Evolutionary conservation across 1,284 basidiomycete genomes (phyloP).

Genomic region (Fomitiporia mediterranea): DNA sequence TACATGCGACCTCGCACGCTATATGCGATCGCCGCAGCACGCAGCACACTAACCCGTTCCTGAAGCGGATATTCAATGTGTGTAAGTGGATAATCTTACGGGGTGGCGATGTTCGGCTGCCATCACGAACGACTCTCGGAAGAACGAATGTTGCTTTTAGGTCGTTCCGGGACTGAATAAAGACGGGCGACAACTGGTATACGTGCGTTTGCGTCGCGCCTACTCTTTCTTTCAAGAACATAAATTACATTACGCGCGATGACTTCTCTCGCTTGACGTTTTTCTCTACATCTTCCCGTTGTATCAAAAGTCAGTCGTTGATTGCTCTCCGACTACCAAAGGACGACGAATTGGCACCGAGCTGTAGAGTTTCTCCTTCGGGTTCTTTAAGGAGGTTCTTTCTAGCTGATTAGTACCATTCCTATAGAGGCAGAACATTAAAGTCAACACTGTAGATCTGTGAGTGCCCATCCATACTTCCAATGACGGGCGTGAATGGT

Average conservation of each 20-base stretch:
- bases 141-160: neutral
- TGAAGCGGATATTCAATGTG: neutral
- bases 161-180: neutral
- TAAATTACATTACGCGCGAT: neutral
- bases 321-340: too few species aligned
- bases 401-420: neutral
- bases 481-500: neutral
- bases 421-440: neutral
- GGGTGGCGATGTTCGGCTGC: neutral
- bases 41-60: neutral
- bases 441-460: neutral
- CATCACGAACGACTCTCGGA: neutral
- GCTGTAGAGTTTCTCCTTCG: too few species aligned
- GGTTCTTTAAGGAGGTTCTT: neutral
- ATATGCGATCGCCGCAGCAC: neutral
- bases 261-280: neutral
- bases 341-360: too few species aligned
- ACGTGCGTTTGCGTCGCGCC: too few species aligned
- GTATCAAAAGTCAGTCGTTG: neutral
- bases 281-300: neutral
- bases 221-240: neutral
- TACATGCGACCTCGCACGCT: neutral
- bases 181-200: too few species aligned
- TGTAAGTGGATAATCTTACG: neutral
- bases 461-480: neutral